Evolutionary conservation across 2,329 filamentous ascomycete species (phyloP).

Genomic region (Fusarium fujikuroi): DNA sequence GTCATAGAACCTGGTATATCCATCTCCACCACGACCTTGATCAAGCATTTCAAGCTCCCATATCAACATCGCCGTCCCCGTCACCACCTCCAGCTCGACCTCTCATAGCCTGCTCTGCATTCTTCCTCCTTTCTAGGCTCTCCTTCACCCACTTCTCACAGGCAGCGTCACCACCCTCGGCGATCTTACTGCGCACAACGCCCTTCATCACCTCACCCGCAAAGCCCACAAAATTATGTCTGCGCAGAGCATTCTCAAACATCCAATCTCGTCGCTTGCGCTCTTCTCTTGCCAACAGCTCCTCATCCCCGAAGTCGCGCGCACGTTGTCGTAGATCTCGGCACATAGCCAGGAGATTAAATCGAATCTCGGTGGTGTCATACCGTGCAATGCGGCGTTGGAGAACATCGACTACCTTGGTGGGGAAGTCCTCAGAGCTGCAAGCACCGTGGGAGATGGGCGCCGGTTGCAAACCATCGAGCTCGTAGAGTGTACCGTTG

Average conservation of each 20-base stretch:
- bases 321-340: conserved; percentile 82
- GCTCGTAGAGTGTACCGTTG: conserved; percentile 85
- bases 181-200: conserved; percentile 79
- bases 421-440: conserved; percentile 75
- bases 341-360: conserved; percentile 95
- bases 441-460: conserved; percentile 90
- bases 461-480: conserved; percentile 92
- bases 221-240: conserved; percentile 97
- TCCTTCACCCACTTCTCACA: conserved; percentile 81
- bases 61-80: conserved; percentile 55
- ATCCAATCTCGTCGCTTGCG: conserved; percentile 86
- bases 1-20: conserved; percentile 18
- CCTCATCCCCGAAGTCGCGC: conserved; percentile 82
- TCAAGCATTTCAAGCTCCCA: conserved; percentile 47
- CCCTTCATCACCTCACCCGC: conserved; percentile 89
- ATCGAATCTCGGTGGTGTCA: conserved; percentile 87
- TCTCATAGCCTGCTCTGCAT: conserved; percentile 50
- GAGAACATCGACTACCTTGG: conserved; percentile 86
- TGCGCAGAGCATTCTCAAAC: conserved; percentile 92
- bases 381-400: conserved; percentile 87
- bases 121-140: conserved; percentile 66
- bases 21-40: neutral
- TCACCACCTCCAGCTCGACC: conserved; percentile 48
- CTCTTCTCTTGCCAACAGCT: conserved; percentile 82
- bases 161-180: conserved; percentile 68